These are phyloP conservation scores for Pisolithus orientalis DNA, from an alignment of 768 basidiomycete species.

Conservation along the genomic window DNA sequence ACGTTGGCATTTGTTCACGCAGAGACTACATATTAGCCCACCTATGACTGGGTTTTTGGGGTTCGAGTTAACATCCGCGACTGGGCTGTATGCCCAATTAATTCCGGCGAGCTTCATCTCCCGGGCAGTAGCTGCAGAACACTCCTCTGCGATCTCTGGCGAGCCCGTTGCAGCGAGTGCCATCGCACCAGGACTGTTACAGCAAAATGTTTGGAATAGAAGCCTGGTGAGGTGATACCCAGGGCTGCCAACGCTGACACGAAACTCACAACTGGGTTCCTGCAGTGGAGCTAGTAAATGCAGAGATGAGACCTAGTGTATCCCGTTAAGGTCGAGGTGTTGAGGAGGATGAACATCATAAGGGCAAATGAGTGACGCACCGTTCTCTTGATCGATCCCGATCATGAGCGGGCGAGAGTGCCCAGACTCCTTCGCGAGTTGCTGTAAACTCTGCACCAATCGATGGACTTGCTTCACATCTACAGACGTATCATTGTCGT, in stretches of 20 bases:
- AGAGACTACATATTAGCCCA: conserved; percentile 18
- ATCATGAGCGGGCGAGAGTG: conserved; percentile 54
- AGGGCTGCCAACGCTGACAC: background rate
- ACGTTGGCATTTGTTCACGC: background rate
- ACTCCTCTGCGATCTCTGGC: conserved; percentile 36
- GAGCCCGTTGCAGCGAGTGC: conserved; percentile 53
- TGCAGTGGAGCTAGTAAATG: conserved; percentile 33
- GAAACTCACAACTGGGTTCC: conserved; percentile 62
- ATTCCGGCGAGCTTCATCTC: conserved; percentile 60
- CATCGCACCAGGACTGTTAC: conserved; percentile 65
- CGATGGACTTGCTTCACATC: conserved; percentile 45
- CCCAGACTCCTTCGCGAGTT: conserved; percentile 48
- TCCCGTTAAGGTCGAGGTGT: background rate
- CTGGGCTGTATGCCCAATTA: conserved; percentile 68
- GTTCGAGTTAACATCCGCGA: conserved; percentile 70
- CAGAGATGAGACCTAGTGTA: conserved; percentile 56
- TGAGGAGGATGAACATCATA: too few relatives aligned
- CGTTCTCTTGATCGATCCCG: conserved; percentile 73
- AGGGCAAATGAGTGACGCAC: conserved; percentile 23
- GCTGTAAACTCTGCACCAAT: conserved; percentile 46
- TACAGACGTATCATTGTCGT: conserved; percentile 15
- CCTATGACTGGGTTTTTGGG: conserved; percentile 67
- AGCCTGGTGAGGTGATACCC: background rate
- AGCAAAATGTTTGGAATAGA: background rate
- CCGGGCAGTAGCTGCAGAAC: conserved; percentile 44